phyloP scores from a whole-genome alignment of 2,329 filamentous ascomycete genomes.

The Claviceps sp. region DNA sequence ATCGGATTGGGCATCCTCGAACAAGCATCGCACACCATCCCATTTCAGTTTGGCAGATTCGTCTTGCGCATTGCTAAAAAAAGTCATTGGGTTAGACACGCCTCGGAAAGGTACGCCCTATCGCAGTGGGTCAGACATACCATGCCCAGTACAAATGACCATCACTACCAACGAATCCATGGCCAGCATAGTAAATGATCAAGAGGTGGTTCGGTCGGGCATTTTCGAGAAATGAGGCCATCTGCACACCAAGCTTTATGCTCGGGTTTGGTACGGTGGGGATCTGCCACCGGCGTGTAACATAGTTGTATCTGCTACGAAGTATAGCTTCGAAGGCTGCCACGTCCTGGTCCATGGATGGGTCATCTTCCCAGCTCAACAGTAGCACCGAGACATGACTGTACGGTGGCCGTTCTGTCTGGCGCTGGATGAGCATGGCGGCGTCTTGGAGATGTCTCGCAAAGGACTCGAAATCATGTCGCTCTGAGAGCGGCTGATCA shows the following conservation, averaged over 20 bases:
- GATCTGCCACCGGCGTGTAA: constrained; percentile 47
- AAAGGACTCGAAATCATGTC: constrained; percentile 53
- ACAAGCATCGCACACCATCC: constrained; percentile 47
- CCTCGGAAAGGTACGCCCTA: background rate
- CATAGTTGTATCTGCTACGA: constrained; percentile 46
- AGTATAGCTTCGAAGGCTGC: constrained; percentile 42
- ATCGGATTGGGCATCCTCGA: constrained; percentile 50
- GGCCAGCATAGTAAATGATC: constrained; percentile 51
- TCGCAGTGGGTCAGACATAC: constrained; percentile 31
- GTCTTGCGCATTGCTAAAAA: constrained; percentile 38
- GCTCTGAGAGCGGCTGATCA: constrained; percentile 30
- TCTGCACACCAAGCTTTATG: constrained; percentile 46
- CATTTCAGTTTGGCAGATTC: constrained; percentile 50
- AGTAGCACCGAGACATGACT: constrained; percentile 46
- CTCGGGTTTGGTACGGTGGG: constrained; percentile 45
- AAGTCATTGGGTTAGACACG: constrained; percentile 20
- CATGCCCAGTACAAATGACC: constrained; percentile 54
- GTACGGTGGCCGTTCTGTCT: constrained; percentile 45
- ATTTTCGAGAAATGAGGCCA: constrained; percentile 46
- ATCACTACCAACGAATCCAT: constrained; percentile 44
- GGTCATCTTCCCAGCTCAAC: constrained; percentile 49
- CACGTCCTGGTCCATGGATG: constrained; percentile 38
- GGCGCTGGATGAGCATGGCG: constrained; percentile 52
- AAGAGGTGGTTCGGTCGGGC: constrained; percentile 45
- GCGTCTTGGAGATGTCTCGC: constrained; percentile 55